These are phyloP conservation scores for Pelagophyceae sp. DNA, from an alignment of 352 stramenopile species.

Conservation along the genomic window DNA sequence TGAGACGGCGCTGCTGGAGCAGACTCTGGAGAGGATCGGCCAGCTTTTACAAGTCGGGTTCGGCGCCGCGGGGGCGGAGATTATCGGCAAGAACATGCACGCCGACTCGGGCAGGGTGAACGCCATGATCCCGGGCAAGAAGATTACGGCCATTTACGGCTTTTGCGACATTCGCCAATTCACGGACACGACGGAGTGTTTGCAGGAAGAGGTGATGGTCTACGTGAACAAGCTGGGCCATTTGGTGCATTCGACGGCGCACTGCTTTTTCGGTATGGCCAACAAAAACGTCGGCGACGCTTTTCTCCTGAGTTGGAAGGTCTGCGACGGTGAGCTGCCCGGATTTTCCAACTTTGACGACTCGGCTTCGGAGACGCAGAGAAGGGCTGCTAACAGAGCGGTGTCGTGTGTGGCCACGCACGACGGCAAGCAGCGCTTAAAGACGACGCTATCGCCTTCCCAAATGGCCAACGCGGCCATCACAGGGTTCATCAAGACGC, in stretches of 20 bases:
- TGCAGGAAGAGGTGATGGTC: conserved; percentile 75
- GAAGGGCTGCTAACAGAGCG: not conserved
- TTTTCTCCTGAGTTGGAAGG: conserved; percentile 71
- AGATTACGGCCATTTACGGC: conserved; percentile 65
- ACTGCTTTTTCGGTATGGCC: conserved; percentile 53
- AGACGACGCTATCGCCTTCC: conserved; percentile 50
- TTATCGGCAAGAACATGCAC: conserved; percentile 91
- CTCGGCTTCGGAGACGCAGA: conserved; percentile 12
- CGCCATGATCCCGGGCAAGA: conserved; percentile 75
- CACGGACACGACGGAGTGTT: conserved; percentile 71
- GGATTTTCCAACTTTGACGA: conserved; percentile 68
- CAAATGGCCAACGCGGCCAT: conserved; percentile 75
- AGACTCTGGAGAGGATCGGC: conserved; percentile 86
- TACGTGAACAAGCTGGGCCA: conserved; percentile 70
- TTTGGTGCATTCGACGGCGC: conserved; percentile 61
- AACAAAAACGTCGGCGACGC: conserved; percentile 80
- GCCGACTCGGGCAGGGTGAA: conserved; percentile 63
- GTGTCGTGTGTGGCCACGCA: conserved; percentile 32
- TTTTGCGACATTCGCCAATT: conserved; percentile 76
- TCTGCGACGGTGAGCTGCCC: conserved; percentile 64
- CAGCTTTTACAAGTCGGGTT: conserved; percentile 84
- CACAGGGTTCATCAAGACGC: conserved; percentile 73
- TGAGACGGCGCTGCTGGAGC: conserved; percentile 88
- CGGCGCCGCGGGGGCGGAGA: conserved; percentile 73
- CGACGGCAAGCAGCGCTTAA: conserved; percentile 38